phyloP scores from a whole-genome alignment of 768 basidiomycete genomes.

The Suillus discolor region DNA sequence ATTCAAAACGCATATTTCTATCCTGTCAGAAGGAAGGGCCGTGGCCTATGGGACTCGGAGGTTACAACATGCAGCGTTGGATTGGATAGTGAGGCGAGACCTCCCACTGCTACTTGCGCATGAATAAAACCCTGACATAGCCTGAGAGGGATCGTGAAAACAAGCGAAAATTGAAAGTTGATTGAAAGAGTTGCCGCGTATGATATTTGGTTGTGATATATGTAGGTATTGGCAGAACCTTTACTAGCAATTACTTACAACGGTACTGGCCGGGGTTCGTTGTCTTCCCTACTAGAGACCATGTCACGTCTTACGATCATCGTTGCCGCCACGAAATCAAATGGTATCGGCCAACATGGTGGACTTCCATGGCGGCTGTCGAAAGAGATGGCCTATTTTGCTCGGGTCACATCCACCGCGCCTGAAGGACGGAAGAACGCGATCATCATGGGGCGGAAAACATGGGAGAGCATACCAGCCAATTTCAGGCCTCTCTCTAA shows the following conservation, averaged over 20 bases:
- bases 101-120: background rate
- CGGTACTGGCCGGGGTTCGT: background rate
- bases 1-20: background rate
- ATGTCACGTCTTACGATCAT: constrained; percentile 85
- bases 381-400: constrained; percentile 91
- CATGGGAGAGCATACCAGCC: constrained; percentile 94
- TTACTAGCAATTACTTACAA: background rate
- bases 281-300: background rate
- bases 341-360: constrained; percentile 83
- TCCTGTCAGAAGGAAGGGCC: background rate
- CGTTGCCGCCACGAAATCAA: constrained; percentile 84
- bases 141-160: background rate
- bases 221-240: background rate
- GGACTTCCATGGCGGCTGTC: constrained; percentile 88
- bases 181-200: background rate
- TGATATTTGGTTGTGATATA: background rate
- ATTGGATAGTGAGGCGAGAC: background rate
- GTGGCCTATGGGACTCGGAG: background rate
- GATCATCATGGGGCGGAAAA: constrained; percentile 94
- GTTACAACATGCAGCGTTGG: background rate
- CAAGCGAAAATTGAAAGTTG: no score
- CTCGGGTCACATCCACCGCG: constrained; percentile 68
- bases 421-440: constrained; percentile 63
- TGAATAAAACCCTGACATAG: background rate
- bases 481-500: constrained; percentile 80